Percentiles rank a stretch among this genome's conserved stretches.
phyloP scores from a whole-genome alignment of 495 filamentous ascomycete genomes.

The Cercophora newfieldiana region DNA sequence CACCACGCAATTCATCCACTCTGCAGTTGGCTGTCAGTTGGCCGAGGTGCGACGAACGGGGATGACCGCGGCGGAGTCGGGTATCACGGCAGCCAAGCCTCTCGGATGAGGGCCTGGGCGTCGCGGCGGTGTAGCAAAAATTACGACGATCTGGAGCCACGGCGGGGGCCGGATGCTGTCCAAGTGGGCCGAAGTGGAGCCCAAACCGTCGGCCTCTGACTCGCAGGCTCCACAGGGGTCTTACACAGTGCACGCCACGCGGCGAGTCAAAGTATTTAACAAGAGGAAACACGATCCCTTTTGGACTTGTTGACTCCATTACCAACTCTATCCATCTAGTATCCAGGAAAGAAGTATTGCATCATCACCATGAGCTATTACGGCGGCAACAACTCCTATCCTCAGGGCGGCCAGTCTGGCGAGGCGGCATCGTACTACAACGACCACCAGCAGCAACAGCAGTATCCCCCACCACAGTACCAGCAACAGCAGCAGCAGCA shows the following conservation, averaged over 20 bases:
- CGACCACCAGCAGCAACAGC: constrained; percentile 5
- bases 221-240: not conserved
- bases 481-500: constrained; percentile 22
- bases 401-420: constrained; percentile 20
- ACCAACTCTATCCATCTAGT: not conserved
- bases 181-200: not conserved
- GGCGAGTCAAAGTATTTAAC: not conserved
- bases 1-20: not conserved
- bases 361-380: constrained; percentile 9
- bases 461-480: constrained; percentile 11
- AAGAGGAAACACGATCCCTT: not conserved
- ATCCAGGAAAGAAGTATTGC: not conserved
- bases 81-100: not conserved
- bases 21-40: not conserved
- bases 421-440: constrained; percentile 28
- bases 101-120: not conserved
- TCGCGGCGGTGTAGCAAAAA: not conserved
- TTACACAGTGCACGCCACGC: not conserved
- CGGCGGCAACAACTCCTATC: constrained; percentile 17
- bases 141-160: not conserved
- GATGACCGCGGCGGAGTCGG: not conserved
- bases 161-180: not conserved
- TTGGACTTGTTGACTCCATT: not conserved
- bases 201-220: not conserved
- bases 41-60: not conserved